Evolutionary conservation across 2,329 filamentous ascomycete genomes (phyloP).

Genomic region (Blumeria hordei): DNA sequence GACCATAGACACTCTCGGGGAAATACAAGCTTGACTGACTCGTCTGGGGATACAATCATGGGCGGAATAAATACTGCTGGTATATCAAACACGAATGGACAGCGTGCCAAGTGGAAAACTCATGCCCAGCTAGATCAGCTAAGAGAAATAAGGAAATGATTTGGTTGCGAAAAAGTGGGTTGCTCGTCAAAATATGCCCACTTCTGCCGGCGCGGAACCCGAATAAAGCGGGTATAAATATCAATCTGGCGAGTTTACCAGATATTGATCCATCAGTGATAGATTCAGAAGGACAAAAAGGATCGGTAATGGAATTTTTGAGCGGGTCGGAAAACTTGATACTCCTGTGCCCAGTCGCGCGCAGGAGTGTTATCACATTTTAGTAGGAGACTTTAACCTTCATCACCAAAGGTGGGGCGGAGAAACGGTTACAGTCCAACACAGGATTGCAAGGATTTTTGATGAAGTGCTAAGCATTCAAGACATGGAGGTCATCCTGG

Average conservation of each 20-base stretch:
- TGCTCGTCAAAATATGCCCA: not conserved
- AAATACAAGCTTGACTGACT: not conserved
- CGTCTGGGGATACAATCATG: not conserved
- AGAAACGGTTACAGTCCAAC: not conserved
- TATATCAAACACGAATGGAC: not conserved
- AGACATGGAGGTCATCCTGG: not conserved
- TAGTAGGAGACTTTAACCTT: not conserved
- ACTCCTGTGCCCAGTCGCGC: not conserved
- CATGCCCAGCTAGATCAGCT: not conserved
- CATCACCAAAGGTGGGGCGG: constrained; percentile 1
- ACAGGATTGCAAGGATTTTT: not conserved
- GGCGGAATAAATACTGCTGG: not conserved
- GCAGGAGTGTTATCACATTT: not conserved
- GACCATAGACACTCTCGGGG: not conserved
- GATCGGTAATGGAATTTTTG: not conserved
- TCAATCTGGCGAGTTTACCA: no score
- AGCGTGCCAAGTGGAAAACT: not conserved
- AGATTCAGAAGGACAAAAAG: no score
- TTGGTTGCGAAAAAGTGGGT: not conserved
- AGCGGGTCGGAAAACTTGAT: not conserved
- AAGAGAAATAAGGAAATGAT: not conserved
- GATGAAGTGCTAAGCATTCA: not conserved
- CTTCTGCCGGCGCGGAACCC: not conserved
- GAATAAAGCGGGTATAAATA: not conserved
- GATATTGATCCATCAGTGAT: no score